phyloP scores from a whole-genome alignment of 106 monocot species.

The Platanthera guangdongensis region DNA sequence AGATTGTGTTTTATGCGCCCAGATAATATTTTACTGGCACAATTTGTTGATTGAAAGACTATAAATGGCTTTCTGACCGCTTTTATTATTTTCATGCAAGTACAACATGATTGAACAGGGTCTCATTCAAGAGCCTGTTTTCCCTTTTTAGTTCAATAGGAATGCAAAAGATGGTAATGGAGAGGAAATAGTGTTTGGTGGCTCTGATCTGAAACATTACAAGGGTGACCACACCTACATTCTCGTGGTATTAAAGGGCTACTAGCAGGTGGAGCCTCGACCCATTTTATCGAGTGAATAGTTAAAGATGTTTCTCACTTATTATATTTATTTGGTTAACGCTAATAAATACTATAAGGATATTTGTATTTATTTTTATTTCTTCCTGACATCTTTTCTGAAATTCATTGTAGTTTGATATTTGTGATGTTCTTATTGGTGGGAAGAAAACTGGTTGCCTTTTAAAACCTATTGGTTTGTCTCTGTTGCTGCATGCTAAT shows the following conservation, averaged over 20 bases:
- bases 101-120: conserved; percentile 85
- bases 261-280: conserved; percentile 67
- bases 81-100: conserved; percentile 18
- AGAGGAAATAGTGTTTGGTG: conserved; percentile 95
- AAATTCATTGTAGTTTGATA: conserved; percentile 41
- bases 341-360: neutral
- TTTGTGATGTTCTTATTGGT: conserved; percentile 52
- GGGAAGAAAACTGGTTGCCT: conserved; percentile 37
- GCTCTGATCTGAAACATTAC: conserved; percentile 71
- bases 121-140: conserved; percentile 61
- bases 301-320: neutral
- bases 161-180: too few relatives aligned
- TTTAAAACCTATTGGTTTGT: neutral
- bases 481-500: neutral
- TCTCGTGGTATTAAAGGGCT: conserved; percentile 84
- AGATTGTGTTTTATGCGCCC: too few relatives aligned
- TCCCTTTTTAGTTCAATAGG: too few relatives aligned
- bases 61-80: neutral
- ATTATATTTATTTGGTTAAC: neutral
- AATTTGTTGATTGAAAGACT: neutral
- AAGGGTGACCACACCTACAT: conserved; percentile 85
- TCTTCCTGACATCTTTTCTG: neutral
- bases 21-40: too few relatives aligned
- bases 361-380: neutral
- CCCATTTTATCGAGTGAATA: neutral